Evolutionary conservation across 768 basidiomycete genomes (phyloP).

Genomic region (Exidia glandulosa): DNA sequence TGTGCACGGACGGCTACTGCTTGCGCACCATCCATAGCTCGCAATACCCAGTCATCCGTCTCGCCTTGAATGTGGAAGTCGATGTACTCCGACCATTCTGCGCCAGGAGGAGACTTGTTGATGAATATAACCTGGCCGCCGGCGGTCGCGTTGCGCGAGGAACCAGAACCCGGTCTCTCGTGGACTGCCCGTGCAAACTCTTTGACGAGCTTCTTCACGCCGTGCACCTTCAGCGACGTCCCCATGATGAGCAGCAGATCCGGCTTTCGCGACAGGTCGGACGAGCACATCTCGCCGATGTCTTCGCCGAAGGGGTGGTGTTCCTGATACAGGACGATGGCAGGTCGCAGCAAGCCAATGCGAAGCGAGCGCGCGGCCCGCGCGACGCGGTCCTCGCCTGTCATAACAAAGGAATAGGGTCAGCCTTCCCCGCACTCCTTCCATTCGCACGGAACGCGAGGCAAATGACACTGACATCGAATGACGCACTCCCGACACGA

Average conservation of each 20-base stretch:
- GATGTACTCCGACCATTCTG: constrained; percentile 84
- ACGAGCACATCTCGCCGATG: constrained; percentile 69
- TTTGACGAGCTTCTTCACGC: constrained; percentile 85
- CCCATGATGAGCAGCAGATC: constrained; percentile 96
- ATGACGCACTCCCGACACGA: constrained; percentile 77
- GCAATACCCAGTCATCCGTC: constrained; percentile 73
- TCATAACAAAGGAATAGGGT: constrained; percentile 11
- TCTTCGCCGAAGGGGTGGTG: constrained; percentile 86
- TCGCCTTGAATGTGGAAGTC: constrained; percentile 81
- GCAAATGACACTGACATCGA: constrained; percentile 50
- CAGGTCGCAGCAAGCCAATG: constrained; percentile 78
- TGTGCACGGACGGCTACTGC: background rate
- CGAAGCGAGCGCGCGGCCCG: constrained; percentile 70
- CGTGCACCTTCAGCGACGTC: constrained; percentile 92
- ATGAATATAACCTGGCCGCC: constrained; percentile 74
- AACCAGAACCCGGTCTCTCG: constrained; percentile 20
- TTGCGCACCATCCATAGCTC: constrained; percentile 38
- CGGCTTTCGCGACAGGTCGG: constrained; percentile 68
- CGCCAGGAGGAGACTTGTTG: constrained; percentile 75
- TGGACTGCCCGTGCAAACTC: constrained; percentile 86
- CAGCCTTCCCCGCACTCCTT: constrained; percentile 2
- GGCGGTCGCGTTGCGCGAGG: constrained; percentile 20
- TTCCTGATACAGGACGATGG: constrained; percentile 93
- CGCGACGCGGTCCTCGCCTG: constrained; percentile 68
- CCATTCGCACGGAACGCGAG: constrained; percentile 2